These are phyloP conservation scores for Cercospora sojina DNA, from an alignment of 2,329 filamentous ascomycete species.

Conservation along the genomic window DNA sequence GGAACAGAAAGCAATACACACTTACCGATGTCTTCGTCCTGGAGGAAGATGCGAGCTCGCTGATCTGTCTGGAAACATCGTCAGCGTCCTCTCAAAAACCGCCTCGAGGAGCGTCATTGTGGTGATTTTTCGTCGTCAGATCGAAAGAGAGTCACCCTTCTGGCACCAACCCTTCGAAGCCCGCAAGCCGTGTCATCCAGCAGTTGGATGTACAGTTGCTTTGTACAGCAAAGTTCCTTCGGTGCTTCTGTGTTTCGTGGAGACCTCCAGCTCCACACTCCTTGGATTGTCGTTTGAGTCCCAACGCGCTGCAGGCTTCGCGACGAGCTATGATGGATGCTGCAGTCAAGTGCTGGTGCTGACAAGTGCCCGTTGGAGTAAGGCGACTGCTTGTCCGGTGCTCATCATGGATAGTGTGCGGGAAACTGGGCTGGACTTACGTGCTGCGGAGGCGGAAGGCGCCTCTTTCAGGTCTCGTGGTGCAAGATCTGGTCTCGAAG, in stretches of 20 bases:
- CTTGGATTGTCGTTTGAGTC: background rate
- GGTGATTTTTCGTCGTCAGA: background rate
- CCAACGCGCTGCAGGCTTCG: background rate
- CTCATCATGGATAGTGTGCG: background rate
- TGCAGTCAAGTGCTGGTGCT: too few species aligned
- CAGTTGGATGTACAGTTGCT: background rate
- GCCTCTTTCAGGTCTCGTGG: background rate
- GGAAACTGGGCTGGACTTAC: background rate
- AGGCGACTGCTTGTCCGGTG: background rate
- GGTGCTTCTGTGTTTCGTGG: background rate
- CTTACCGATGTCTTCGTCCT: background rate
- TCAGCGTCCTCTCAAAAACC: too few species aligned
- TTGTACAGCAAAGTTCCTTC: background rate
- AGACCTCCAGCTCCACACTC: background rate
- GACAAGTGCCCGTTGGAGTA: too few species aligned
- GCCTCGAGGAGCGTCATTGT: too few species aligned
- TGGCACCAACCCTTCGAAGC: background rate
- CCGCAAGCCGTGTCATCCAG: background rate
- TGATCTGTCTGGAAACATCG: too few species aligned
- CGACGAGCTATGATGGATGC: background rate
- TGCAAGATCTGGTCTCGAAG: background rate
- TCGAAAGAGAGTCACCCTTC: background rate
- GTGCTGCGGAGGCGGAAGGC: background rate
- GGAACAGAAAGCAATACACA: background rate
- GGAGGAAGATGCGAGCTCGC: background rate